phyloP scores from a whole-genome alignment of 768 basidiomycete species.

The Paxillus involutus region DNA sequence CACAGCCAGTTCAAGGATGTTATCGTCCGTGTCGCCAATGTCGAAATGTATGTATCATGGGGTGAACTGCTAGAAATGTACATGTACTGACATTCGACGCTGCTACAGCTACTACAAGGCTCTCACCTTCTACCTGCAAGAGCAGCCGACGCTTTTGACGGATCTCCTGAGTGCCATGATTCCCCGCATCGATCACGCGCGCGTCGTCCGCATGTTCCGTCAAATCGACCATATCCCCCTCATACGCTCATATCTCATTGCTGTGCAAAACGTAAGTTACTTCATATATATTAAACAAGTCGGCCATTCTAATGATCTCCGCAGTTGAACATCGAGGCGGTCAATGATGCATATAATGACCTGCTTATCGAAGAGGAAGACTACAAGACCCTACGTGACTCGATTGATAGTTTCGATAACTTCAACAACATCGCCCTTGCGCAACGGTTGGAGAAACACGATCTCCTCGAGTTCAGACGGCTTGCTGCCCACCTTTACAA shows the following conservation, averaged over 20 bases:
- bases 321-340: slow-evolving; percentile 92
- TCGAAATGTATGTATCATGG: slow-evolving; percentile 75
- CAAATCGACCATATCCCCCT: slow-evolving; percentile 95
- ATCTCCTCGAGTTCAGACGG: slow-evolving; percentile 91
- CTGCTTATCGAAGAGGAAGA: slow-evolving; percentile 99
- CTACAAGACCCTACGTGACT: slow-evolving; percentile 95
- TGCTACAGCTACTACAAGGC: slow-evolving; percentile 85
- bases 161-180: slow-evolving; percentile 92
- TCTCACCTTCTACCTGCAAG: slow-evolving; percentile 89
- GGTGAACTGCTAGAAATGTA: background rate
- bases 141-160: slow-evolving; percentile 90
- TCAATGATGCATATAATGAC: slow-evolving; percentile 98
- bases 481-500: slow-evolving; percentile 96
- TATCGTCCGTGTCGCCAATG: slow-evolving; percentile 92
- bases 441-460: slow-evolving; percentile 82
- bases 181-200: slow-evolving; percentile 90
- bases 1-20: slow-evolving; percentile 99
- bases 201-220: slow-evolving; percentile 94
- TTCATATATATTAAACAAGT: too few relatives aligned
- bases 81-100: slow-evolving; percentile 4
- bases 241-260: slow-evolving; percentile 94
- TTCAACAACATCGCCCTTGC: slow-evolving; percentile 92
- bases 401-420: slow-evolving; percentile 97
- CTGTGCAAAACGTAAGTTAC: slow-evolving; percentile 82
- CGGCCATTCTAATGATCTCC: slow-evolving; percentile 2